Evolutionary conservation across 2,329 filamentous ascomycete species (phyloP), one percentile per base, ranked within the genome.

Genomic region (Scedosporium minutisporum): DNA sequence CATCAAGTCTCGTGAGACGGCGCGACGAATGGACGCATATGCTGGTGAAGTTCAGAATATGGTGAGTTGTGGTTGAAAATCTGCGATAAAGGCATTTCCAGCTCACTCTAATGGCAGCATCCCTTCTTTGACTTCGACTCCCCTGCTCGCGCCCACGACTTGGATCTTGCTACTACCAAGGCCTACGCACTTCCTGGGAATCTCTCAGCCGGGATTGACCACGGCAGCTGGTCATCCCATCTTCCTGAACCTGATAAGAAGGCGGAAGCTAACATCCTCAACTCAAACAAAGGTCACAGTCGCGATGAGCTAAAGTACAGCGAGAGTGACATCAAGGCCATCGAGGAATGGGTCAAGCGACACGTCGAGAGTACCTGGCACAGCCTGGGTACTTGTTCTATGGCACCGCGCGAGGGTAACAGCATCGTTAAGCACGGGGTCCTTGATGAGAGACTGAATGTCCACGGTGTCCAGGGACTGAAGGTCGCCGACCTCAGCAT

Each of bases 371-470:
- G 86, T 59, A 91, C 88, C 44, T 90, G 88, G 58, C 58, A 61
- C 44, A 61, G 58, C 78, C 44, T 61, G 44, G 58, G 58, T n/a
- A 61, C 58, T 27, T 91, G 88, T 76, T 89, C 86, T 61, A 92
- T 92, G 87, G 88, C 87, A 0, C 89, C 89, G 4, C 81, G 76
- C 64, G 83, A 91, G 69, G 89, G 90, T 64, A 93, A 91, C 77
- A 87, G 83, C 69, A 90, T 93, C 69, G 88, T 92, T 72, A 90
- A 89, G 77, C 87, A 91, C 69, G 89, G 89, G 64, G 89, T 92
- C 0, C 75, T 92, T 44, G 89, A 92, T 70, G 87, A 90, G 74
- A 83, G 88, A 64, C 81, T 92, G 63, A 91, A 91, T 67, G 76
- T 78, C 1, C 71, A 76, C 55, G 76, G 76, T 1, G 67, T 77